These are phyloP conservation scores for Diplocarpon mali DNA, from an alignment of 2,329 filamentous ascomycete species.

Conservation along the genomic window DNA sequence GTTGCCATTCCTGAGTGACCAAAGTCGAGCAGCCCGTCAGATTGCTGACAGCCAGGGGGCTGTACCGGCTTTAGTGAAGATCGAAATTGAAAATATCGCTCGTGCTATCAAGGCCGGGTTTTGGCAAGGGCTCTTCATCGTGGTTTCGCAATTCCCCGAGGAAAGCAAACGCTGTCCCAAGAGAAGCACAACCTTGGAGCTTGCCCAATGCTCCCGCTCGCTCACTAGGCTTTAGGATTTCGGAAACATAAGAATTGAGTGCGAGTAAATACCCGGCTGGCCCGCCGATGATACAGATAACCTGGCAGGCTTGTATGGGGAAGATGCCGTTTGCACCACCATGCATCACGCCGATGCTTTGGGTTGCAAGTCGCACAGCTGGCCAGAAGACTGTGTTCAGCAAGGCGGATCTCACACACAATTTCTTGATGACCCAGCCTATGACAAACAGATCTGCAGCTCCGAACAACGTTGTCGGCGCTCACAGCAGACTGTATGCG, in stretches of 20 bases:
- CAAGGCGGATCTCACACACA: slow-evolving; percentile 52
- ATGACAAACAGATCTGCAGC: slow-evolving; percentile 57
- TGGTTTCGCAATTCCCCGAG: slow-evolving; percentile 6
- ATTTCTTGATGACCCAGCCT: slow-evolving; percentile 53
- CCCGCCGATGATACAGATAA: slow-evolving; percentile 57
- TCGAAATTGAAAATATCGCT: slow-evolving; percentile 45
- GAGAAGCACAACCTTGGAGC: slow-evolving; percentile 55
- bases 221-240: slow-evolving; percentile 47
- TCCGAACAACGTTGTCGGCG: slow-evolving; percentile 57
- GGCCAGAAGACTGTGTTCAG: slow-evolving; percentile 53
- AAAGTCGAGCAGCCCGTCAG: slow-evolving; percentile 54
- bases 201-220: slow-evolving; percentile 55
- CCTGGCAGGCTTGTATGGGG: slow-evolving; percentile 55
- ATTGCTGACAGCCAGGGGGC: slow-evolving; percentile 51
- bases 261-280: slow-evolving; percentile 59
- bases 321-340: slow-evolving; percentile 53
- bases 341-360: slow-evolving; percentile 52
- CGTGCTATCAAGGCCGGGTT: slow-evolving; percentile 8
- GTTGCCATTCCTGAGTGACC: slow-evolving; percentile 53
- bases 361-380: slow-evolving; percentile 49
- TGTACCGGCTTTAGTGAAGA: slow-evolving; percentile 55
- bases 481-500: slow-evolving; percentile 53
- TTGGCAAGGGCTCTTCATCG: slow-evolving; percentile 10
- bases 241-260: slow-evolving; percentile 57
- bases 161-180: slow-evolving; percentile 54